Evolutionary conservation across 2,329 filamentous ascomycete species (phyloP).

Genomic region (Pseudogymnoascus sp.): DNA sequence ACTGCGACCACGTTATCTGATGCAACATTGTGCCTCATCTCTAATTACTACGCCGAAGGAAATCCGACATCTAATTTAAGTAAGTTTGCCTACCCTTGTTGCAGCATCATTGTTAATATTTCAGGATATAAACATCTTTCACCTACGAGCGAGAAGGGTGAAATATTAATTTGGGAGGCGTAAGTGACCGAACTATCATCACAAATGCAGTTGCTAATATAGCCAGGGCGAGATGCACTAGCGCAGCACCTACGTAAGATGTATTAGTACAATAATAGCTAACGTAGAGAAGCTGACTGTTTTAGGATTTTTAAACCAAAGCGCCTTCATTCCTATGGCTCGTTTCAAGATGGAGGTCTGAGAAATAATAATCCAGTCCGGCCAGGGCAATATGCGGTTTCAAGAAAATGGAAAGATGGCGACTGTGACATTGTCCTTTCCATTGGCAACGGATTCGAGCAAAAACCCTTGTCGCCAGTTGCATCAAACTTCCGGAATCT

Average conservation of each 20-base stretch:
- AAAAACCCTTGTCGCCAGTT: constrained; percentile 15
- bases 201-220: background rate
- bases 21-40: constrained; percentile 19
- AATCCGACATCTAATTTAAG: constrained; percentile 13
- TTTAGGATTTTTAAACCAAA: constrained; percentile 13
- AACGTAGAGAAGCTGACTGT: background rate
- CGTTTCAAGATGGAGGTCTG: constrained; percentile 22
- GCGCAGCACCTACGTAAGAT: constrained; percentile 20
- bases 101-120: too few species aligned
- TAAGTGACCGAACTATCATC: constrained; percentile 13
- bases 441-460: constrained; percentile 17
- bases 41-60: constrained; percentile 21
- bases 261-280: background rate
- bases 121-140: constrained; percentile 20
- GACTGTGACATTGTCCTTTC: constrained; percentile 19
- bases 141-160: constrained; percentile 13
- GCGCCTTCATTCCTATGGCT: constrained; percentile 16
- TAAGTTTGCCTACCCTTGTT: too few species aligned
- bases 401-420: constrained; percentile 15
- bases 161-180: constrained; percentile 22
- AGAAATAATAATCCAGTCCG: constrained; percentile 19
- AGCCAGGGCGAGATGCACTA: constrained; percentile 15
- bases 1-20: constrained; percentile 21
- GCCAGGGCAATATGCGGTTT: constrained; percentile 15
- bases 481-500: constrained; percentile 18